Evolutionary conservation across 768 basidiomycete species (phyloP).

Genomic region (Suillus ampliporus): DNA sequence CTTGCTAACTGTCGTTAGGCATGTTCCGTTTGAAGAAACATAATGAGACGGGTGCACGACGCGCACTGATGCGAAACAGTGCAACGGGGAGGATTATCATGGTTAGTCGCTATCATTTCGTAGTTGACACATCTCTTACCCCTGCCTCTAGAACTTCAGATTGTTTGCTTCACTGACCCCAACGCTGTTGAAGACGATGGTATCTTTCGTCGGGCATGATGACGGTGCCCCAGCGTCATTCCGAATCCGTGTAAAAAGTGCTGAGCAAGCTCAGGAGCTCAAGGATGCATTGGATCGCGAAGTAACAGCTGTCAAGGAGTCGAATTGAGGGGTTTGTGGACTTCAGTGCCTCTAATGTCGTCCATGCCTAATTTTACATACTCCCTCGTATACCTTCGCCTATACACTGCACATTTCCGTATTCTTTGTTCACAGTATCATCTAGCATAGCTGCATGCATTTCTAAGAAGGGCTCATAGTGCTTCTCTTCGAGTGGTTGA

Average conservation of each 20-base stretch:
- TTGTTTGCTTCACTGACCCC: conserved; percentile 64
- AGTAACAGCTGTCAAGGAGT: conserved; percentile 50
- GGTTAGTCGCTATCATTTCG: conserved; percentile 48
- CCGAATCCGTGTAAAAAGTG: conserved; percentile 63
- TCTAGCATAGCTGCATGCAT: conserved; percentile 8
- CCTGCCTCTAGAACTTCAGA: conserved; percentile 69
- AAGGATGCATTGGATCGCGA: conserved; percentile 68
- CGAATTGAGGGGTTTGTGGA: not conserved
- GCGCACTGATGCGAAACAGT: conserved; percentile 74
- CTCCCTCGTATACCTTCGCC: not conserved
- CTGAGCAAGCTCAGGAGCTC: conserved; percentile 60
- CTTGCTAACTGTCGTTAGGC: conserved; percentile 45
- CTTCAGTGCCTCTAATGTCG: not conserved
- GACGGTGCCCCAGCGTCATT: conserved; percentile 60
- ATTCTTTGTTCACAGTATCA: not conserved
- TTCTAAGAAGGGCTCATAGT: not conserved
- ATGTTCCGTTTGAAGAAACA: conserved; percentile 76
- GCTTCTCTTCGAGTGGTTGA: not conserved
- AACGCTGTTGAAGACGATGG: conserved; percentile 52
- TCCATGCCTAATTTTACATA: not conserved
- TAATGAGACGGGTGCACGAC: conserved; percentile 60
- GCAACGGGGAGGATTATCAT: conserved; percentile 76
- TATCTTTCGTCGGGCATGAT: conserved; percentile 77
- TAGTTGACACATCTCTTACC: conserved; percentile 1
- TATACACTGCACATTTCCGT: conserved; percentile 2